phyloP scores from a whole-genome alignment of 768 basidiomycete genomes.

The Lepiota brunneoincarnata region DNA sequence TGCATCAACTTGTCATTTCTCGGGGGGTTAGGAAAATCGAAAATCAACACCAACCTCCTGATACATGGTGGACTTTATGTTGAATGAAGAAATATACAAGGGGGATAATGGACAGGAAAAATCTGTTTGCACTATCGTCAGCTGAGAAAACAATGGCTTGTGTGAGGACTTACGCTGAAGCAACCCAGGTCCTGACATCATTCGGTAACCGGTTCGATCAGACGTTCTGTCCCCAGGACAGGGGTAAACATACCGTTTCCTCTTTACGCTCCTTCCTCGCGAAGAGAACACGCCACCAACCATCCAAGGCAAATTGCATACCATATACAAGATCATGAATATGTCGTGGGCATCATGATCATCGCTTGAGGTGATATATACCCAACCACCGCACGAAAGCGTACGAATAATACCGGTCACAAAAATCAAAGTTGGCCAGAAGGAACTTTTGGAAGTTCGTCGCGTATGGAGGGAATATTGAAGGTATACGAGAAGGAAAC shows the following conservation, averaged over 20 bases:
- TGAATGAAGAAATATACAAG: constrained; percentile 83
- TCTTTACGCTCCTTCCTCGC: constrained; percentile 39
- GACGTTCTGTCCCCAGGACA: neutral
- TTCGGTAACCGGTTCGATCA: constrained; percentile 4
- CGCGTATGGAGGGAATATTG: constrained; percentile 53
- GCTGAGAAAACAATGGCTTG: neutral
- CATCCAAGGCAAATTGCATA: constrained; percentile 91
- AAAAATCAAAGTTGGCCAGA: constrained; percentile 51
- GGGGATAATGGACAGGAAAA: constrained; percentile 68
- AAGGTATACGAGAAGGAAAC: constrained; percentile 62
- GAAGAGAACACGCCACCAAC: constrained; percentile 61
- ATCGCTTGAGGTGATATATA: constrained; percentile 84
- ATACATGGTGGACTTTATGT: constrained; percentile 76
- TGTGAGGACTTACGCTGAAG: constrained; percentile 40
- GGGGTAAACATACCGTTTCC: constrained; percentile 44
- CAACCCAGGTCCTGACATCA: constrained; percentile 46
- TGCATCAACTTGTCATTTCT: constrained; percentile 22
- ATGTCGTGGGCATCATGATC: constrained; percentile 84
- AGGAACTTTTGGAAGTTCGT: constrained; percentile 33
- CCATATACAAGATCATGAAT: constrained; percentile 85
- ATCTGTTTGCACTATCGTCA: constrained; percentile 38
- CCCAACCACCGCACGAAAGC: constrained; percentile 87
- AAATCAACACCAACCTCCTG: constrained; percentile 56
- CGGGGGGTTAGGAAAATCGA: neutral
- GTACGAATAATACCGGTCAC: constrained; percentile 69